These are phyloP conservation scores for Colletotrichum sidae DNA, from an alignment of 2,329 filamentous ascomycete genomes.

Conservation along the genomic window DNA sequence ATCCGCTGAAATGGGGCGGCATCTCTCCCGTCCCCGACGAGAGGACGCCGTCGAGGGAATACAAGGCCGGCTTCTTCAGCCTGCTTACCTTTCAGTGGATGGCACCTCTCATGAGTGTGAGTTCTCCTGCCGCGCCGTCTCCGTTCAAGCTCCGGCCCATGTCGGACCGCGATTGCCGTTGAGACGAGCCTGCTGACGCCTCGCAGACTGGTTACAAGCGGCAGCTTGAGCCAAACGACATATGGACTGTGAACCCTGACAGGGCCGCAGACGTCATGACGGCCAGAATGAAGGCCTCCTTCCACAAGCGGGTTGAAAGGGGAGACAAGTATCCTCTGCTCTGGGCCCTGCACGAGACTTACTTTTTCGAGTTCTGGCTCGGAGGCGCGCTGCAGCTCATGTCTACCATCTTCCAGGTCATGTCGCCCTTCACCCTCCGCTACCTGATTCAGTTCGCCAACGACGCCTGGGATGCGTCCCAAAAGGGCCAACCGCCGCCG, in stretches of 20 bases:
- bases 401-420: conserved; percentile 80
- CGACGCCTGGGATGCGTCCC: conserved; percentile 78
- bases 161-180: background rate
- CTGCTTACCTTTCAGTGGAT: conserved; percentile 90
- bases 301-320: conserved; percentile 73
- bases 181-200: background rate
- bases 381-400: conserved; percentile 82
- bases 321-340: conserved; percentile 80
- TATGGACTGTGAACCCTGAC: conserved; percentile 89
- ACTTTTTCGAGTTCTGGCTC: conserved; percentile 85
- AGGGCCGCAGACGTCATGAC: conserved; percentile 79
- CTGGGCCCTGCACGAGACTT: conserved; percentile 87
- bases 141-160: background rate
- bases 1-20: conserved; percentile 71
- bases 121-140: conserved; percentile 43
- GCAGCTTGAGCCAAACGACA: conserved; percentile 83
- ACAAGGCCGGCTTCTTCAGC: conserved; percentile 80
- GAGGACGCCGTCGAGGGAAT: conserved; percentile 71
- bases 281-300: conserved; percentile 72
- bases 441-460: conserved; percentile 89
- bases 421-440: conserved; percentile 86
- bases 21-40: conserved; percentile 67
- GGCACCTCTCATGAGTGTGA: conserved; percentile 82
- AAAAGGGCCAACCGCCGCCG: conserved; percentile 65
- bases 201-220: conserved; percentile 84